Evolutionary conservation across 208 protist genomes (phyloP).

Genomic region (Crithidia brevicula): DNA sequence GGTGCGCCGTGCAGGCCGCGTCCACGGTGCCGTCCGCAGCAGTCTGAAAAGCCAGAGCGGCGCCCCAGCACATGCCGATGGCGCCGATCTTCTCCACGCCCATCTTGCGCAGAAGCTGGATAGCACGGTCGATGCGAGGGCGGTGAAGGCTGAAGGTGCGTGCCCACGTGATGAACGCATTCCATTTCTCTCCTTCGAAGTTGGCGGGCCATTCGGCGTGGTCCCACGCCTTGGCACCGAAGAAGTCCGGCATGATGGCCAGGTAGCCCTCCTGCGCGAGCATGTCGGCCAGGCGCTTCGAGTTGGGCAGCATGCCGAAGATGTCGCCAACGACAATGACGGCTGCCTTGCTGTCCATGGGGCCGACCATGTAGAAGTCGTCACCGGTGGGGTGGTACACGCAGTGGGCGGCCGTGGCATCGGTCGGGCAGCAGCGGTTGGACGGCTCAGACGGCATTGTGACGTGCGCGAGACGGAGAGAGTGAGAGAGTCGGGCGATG

Average conservation of each 20-base stretch:
- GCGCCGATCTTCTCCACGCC: slow-evolving; percentile 42
- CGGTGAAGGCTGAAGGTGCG: slow-evolving; percentile 25
- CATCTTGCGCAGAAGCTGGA: slow-evolving; percentile 38
- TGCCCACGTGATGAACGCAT: slow-evolving; percentile 27
- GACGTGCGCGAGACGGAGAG: too few species aligned
- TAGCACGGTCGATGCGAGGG: slow-evolving; percentile 25
- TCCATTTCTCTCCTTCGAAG: slow-evolving; percentile 35
- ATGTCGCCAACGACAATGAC: slow-evolving; percentile 60
- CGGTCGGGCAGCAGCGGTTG: slow-evolving; percentile 52
- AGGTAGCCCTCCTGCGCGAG: slow-evolving; percentile 46
- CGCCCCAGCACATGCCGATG: slow-evolving; percentile 69
- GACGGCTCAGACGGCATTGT: slow-evolving; percentile 15
- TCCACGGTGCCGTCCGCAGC: slow-evolving; percentile 34
- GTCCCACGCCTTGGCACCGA: slow-evolving; percentile 34
- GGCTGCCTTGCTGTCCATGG: slow-evolving; percentile 39
- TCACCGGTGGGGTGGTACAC: slow-evolving; percentile 34
- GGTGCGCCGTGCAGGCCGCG: slow-evolving; percentile 41
- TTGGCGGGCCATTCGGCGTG: slow-evolving; percentile 37
- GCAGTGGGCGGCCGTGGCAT: slow-evolving; percentile 20
- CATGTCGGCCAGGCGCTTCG: slow-evolving; percentile 48
- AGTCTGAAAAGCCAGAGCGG: slow-evolving; percentile 26
- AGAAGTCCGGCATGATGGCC: slow-evolving; percentile 66
- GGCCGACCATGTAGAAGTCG: slow-evolving; percentile 50
- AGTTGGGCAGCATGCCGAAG: slow-evolving; percentile 54
- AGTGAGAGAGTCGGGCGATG: too few species aligned